phyloP scores from a whole-genome alignment of 2,329 filamentous ascomycete genomes.

The Epicoccum sorghinum region DNA sequence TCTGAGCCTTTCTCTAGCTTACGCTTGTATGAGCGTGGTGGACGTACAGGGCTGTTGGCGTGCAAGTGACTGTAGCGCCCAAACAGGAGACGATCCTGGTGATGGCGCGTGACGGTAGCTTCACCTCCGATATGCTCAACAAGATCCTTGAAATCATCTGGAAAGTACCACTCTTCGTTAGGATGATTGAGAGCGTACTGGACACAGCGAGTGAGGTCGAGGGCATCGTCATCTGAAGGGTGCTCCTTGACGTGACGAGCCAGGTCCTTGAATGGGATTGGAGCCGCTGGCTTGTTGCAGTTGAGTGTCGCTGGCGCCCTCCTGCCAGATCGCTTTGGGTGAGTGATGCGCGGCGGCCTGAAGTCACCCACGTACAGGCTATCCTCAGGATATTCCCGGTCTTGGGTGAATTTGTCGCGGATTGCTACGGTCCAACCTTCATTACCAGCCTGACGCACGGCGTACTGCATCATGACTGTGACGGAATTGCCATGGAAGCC shows the following conservation, averaged over 20 bases:
- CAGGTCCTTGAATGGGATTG: conserved; percentile 32
- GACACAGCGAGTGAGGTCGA: conserved; percentile 38
- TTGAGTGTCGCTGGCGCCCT: background rate
- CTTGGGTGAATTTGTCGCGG: conserved; percentile 10
- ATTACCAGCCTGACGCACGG: conserved; percentile 26
- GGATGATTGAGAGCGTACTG: conserved; percentile 26
- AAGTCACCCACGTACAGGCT: conserved; percentile 28
- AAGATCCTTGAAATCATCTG: conserved; percentile 27
- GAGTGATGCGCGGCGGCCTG: conserved; percentile 22
- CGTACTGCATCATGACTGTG: conserved; percentile 30
- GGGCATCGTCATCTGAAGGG: conserved; percentile 31
- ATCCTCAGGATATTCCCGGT: conserved; percentile 10
- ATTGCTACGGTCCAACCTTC: conserved; percentile 21
- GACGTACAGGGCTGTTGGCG: too few relatives aligned
- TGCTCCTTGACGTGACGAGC: conserved; percentile 28
- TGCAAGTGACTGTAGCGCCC: conserved; percentile 17
- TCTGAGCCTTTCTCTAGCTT: background rate
- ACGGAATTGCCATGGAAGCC: conserved; percentile 19
- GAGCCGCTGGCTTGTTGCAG: conserved; percentile 13
- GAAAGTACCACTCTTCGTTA: conserved; percentile 34
- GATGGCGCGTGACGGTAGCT: conserved; percentile 16
- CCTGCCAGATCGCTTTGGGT: conserved; percentile 13
- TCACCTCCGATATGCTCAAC: conserved; percentile 28
- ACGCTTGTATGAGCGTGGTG: too few relatives aligned
- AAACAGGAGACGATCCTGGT: conserved; percentile 27